Evolutionary conservation across 371 early-diverging fungal species (phyloP).

Genomic region (Fennellomyces sp.): DNA sequence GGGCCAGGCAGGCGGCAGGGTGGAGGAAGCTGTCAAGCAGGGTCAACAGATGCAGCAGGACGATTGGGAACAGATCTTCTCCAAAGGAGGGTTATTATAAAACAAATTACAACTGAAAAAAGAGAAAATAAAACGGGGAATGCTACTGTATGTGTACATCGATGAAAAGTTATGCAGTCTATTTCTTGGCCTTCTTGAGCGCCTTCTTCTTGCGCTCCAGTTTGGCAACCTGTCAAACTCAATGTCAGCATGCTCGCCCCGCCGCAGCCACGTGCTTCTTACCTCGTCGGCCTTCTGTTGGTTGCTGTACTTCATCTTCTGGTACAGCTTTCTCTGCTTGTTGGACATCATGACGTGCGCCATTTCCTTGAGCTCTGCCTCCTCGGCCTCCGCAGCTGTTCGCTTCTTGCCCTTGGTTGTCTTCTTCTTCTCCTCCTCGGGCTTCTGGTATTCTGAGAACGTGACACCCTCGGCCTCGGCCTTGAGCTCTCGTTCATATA

Average conservation of each 20-base stretch:
- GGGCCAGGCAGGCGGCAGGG: conserved; percentile 24
- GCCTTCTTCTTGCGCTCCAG: conserved; percentile 48
- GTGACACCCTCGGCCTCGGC: conserved; percentile 81
- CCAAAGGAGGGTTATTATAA: conserved; percentile 2
- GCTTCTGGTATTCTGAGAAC: conserved; percentile 68
- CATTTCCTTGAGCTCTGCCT: conserved; percentile 84
- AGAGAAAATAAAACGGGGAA: not conserved
- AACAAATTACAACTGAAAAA: not conserved
- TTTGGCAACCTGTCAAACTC: conserved; percentile 22
- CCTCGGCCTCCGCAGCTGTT: conserved; percentile 71
- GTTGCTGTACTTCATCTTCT: conserved; percentile 60
- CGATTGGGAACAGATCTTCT: conserved; percentile 31
- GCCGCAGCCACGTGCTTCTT: too few species aligned
- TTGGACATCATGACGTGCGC: conserved; percentile 93
- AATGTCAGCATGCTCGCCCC: too few species aligned
- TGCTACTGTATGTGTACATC: not conserved
- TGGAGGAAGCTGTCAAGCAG: conserved; percentile 26
- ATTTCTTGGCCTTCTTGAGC: conserved; percentile 32
- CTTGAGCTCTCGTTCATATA: conserved; percentile 63
- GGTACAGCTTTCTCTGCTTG: conserved; percentile 87
- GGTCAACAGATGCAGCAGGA: conserved; percentile 20
- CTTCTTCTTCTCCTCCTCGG: conserved; percentile 53
- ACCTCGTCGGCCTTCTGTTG: conserved; percentile 67
- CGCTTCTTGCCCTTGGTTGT: conserved; percentile 60
- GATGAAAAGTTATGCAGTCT: not conserved